Percentiles rank a stretch among this genome's conserved stretches.
These are phyloP conservation scores for Hypoxylon rickii DNA, from an alignment of 495 filamentous ascomycete genomes.

Conservation along the genomic window DNA sequence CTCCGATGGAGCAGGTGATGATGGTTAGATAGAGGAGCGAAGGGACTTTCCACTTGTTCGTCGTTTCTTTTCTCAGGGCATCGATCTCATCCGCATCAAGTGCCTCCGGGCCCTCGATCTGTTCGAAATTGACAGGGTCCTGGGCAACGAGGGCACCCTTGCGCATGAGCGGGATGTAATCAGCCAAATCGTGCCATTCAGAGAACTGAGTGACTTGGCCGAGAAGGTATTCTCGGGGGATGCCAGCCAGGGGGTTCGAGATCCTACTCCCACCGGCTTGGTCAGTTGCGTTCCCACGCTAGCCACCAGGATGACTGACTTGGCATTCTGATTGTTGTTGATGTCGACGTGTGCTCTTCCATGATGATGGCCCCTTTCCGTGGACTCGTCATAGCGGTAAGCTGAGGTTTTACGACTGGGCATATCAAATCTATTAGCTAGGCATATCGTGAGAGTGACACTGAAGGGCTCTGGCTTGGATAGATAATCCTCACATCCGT, in stretches of 20 bases:
- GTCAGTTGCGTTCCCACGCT: not conserved
- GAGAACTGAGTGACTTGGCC: slow-evolving; percentile 62
- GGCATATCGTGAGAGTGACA: too few relatives aligned
- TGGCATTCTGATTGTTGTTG: slow-evolving; percentile 56
- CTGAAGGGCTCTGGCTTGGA: not conserved
- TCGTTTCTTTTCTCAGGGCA: slow-evolving; percentile 60
- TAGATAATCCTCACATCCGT: slow-evolving; percentile 1
- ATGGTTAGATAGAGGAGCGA: slow-evolving; percentile 69
- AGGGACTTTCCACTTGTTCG: slow-evolving; percentile 69
- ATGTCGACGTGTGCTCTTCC: slow-evolving; percentile 49
- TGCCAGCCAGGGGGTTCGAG: slow-evolving; percentile 64
- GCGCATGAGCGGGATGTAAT: slow-evolving; percentile 54
- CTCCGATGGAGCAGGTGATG: slow-evolving; percentile 70
- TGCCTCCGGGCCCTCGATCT: slow-evolving; percentile 49
- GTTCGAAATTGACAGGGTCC: slow-evolving; percentile 59
- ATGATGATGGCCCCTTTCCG: slow-evolving; percentile 28
- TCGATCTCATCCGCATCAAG: slow-evolving; percentile 59
- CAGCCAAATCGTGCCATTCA: slow-evolving; percentile 40
- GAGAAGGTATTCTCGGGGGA: slow-evolving; percentile 56
- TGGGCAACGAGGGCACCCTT: slow-evolving; percentile 70
- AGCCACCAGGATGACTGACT: slow-evolving; percentile 38
- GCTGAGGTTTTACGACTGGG: slow-evolving; percentile 16
- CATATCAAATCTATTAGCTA: not conserved
- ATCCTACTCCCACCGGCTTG: slow-evolving; percentile 42
- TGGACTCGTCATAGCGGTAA: slow-evolving; percentile 18